Conservation (phyloP, 2,329 filamentous ascomycete genomes). For the Cladophialophora carrionii region DNA sequence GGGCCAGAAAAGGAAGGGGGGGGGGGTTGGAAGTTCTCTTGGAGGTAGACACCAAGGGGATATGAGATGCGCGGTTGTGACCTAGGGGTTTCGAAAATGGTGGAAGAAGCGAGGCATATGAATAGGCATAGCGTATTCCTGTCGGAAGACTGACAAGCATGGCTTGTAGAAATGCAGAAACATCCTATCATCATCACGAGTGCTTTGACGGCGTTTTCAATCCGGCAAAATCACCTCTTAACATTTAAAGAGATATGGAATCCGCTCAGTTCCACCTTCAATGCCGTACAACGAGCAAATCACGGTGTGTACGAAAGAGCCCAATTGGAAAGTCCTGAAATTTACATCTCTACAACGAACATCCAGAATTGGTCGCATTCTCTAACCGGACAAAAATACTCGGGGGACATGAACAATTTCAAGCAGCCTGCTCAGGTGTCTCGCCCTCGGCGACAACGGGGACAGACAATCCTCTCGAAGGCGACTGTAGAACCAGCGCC, state of each 20-base stretch:
- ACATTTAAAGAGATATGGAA: not conserved
- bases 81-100: not conserved
- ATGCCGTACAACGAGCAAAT: not conserved
- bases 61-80: not conserved
- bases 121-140: not conserved
- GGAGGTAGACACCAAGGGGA: not conserved
- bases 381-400: not conserved
- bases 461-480: slow-evolving; percentile 80
- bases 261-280: not conserved
- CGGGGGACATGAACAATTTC: slow-evolving; percentile 32
- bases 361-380: not conserved
- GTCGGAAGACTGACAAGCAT: not conserved
- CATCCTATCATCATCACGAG: not conserved
- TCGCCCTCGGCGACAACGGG: slow-evolving; percentile 88
- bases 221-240: not conserved
- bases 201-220: not conserved
- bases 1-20: not conserved
- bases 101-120: not conserved
- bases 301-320: not conserved
- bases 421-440: slow-evolving; percentile 75
- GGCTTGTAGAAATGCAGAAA: not conserved
- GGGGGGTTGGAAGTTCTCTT: not conserved
- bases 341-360: not conserved
- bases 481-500: slow-evolving; percentile 88
- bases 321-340: not conserved